Evolutionary conservation across 495 filamentous ascomycete genomes (phyloP).

Genomic region (Hypoxylon lienhwacheense): DNA sequence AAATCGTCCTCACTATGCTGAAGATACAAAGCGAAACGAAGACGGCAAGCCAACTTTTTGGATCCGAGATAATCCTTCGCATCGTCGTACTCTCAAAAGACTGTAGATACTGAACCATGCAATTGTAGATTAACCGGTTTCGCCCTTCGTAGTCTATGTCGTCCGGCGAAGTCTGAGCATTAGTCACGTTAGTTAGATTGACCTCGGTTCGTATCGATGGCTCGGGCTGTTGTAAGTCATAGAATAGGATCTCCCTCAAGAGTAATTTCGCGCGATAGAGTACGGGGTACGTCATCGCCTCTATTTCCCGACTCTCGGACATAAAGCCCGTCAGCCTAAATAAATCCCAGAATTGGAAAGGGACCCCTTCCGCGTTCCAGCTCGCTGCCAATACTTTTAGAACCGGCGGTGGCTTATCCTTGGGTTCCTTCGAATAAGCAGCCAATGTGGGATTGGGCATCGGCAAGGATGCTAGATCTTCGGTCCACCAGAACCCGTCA

Average conservation of each 20-base stretch:
- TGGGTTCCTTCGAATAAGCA: constrained; percentile 44
- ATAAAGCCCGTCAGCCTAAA: constrained; percentile 48
- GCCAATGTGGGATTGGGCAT: constrained; percentile 47
- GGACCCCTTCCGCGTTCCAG: constrained; percentile 49
- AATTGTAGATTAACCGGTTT: constrained; percentile 50
- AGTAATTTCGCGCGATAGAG: constrained; percentile 53
- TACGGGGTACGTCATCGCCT: constrained; percentile 47
- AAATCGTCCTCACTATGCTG: constrained; percentile 51
- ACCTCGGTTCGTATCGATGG: constrained; percentile 50
- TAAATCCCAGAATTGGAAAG: constrained; percentile 51
- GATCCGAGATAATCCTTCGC: constrained; percentile 41
- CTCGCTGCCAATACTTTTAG: constrained; percentile 50
- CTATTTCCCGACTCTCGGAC: constrained; percentile 45
- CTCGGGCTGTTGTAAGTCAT: constrained; percentile 51
- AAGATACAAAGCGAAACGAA: constrained; percentile 55
- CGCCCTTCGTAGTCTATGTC: constrained; percentile 50
- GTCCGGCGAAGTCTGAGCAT: constrained; percentile 41
- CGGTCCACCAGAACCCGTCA: constrained; percentile 57
- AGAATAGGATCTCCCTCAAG: constrained; percentile 53
- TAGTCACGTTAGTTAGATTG: constrained; percentile 41
- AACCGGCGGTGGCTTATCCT: constrained; percentile 47
- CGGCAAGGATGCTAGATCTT: constrained; percentile 50
- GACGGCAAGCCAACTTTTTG: constrained; percentile 49
- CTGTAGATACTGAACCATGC: constrained; percentile 52
- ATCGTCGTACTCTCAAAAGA: constrained; percentile 48